Conservation (phyloP, 2,329 filamentous ascomycete genomes). For the Cercospora sesami region DNA sequence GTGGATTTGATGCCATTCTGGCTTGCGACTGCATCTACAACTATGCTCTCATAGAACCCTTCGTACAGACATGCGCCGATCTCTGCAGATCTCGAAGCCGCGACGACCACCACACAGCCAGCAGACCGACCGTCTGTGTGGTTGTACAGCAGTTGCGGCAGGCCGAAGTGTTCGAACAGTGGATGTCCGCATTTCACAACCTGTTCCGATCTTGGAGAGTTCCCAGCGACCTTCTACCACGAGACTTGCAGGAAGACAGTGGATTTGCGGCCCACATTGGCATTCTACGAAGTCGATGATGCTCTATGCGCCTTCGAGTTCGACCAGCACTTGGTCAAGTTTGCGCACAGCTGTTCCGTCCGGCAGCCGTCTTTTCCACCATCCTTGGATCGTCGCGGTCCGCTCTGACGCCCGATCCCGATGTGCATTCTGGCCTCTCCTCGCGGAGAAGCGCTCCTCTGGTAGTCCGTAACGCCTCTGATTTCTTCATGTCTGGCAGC, state of each 20-base stretch:
- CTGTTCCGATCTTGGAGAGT: slow-evolving; percentile 76
- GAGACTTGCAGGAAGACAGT: slow-evolving; percentile 60
- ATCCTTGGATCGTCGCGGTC: background rate
- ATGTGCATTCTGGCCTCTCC: background rate
- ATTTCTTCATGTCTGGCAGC: background rate
- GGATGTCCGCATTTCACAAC: slow-evolving; percentile 68
- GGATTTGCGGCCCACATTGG: slow-evolving; percentile 85
- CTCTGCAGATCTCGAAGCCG: slow-evolving; percentile 59
- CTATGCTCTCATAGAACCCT: slow-evolving; percentile 74
- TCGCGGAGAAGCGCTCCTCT: background rate
- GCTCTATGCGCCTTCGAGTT: background rate
- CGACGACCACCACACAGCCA: background rate
- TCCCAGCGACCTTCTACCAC: slow-evolving; percentile 61
- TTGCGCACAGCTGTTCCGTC: background rate
- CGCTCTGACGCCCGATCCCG: background rate
- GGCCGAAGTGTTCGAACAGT: slow-evolving; percentile 79
- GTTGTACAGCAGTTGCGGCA: slow-evolving; percentile 87
- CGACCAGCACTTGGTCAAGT: background rate
- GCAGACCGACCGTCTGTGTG: slow-evolving; percentile 67
- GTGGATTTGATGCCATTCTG: slow-evolving; percentile 58
- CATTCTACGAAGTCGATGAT: slow-evolving; percentile 47
- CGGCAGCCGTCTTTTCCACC: background rate
- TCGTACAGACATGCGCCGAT: slow-evolving; percentile 74
- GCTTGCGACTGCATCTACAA: slow-evolving; percentile 97
- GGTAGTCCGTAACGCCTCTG: background rate